These are phyloP conservation scores for Hibiscus syriacus DNA, from an alignment of 345 rosid genomes.

Conservation along the genomic window DNA sequence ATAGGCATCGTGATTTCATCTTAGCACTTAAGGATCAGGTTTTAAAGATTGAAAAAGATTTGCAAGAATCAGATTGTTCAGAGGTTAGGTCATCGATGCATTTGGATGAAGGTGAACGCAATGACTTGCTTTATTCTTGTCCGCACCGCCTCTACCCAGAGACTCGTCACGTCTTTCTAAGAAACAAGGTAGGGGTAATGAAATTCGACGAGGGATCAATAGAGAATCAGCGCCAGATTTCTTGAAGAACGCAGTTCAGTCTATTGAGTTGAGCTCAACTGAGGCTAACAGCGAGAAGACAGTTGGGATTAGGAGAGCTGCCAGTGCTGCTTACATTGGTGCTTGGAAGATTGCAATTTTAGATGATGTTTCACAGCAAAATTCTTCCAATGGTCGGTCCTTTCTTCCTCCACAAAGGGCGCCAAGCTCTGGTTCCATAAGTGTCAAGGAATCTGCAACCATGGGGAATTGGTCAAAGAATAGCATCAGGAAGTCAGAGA, in stretches of 20 bases:
- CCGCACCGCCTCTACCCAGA: constrained; percentile 40
- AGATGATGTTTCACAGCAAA: constrained; percentile 28
- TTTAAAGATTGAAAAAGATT: constrained; percentile 37
- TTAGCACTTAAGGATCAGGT: constrained; percentile 55
- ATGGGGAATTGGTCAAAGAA: constrained; percentile 51
- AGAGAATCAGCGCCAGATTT: constrained; percentile 16
- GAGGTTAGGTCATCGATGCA: constrained; percentile 47
- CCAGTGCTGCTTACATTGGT: constrained; percentile 66
- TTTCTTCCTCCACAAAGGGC: constrained; percentile 47
- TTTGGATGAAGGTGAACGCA: constrained; percentile 68
- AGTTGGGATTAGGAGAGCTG: constrained; percentile 66
- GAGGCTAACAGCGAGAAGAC: constrained; percentile 29
- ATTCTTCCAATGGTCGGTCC: constrained; percentile 27
- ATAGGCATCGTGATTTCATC: constrained; percentile 64
- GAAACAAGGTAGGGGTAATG: constrained; percentile 12
- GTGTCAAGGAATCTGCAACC: constrained; percentile 40
- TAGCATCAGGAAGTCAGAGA: constrained; percentile 59
- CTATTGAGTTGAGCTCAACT: constrained; percentile 17
- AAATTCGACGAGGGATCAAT: constrained; percentile 6
- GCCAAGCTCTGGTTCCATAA: constrained; percentile 64
- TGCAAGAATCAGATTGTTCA: constrained; percentile 36
- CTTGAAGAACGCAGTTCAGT: constrained; percentile 20
- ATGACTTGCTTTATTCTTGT: constrained; percentile 76
- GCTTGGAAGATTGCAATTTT: constrained; percentile 57
- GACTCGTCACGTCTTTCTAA: constrained; percentile 10